A percentile compares a stretch with the other conserved stretches of the same genome.
Conservation (phyloP, 139 green algal species). For the Ettlia oleoabundans region DNA sequence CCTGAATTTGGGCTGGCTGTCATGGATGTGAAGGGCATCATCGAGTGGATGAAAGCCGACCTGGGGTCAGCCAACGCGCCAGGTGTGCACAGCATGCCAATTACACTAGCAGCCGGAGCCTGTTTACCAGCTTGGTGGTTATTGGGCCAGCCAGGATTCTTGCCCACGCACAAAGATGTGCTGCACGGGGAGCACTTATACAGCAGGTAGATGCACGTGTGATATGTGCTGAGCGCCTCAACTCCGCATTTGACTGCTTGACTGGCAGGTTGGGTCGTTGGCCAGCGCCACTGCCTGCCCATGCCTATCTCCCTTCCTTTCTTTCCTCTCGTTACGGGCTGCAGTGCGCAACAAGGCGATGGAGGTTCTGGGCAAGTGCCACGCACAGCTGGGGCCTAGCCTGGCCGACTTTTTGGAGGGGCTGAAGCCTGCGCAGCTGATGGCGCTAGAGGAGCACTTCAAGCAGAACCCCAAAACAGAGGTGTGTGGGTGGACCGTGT, state of each 20-base stretch:
- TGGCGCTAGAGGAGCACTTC: constrained; percentile 88
- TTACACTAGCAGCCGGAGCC: too few relatives aligned
- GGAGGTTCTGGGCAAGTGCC: constrained; percentile 60
- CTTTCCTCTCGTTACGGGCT: neutral
- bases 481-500: constrained; percentile 1
- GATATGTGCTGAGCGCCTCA: too few relatives aligned
- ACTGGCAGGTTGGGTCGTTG: too few relatives aligned
- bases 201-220: too few relatives aligned
- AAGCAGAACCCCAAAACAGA: constrained; percentile 74
- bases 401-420: constrained; percentile 65
- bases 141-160: too few relatives aligned
- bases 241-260: too few relatives aligned
- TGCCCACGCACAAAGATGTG: too few relatives aligned
- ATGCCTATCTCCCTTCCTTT: too few relatives aligned
- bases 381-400: constrained; percentile 67
- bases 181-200: too few relatives aligned
- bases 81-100: neutral
- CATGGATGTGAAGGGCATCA: constrained; percentile 72
- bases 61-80: constrained; percentile 82
- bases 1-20: constrained; percentile 85
- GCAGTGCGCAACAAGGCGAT: constrained; percentile 79
- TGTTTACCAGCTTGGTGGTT: too few relatives aligned
- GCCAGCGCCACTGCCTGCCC: too few relatives aligned
- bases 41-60: constrained; percentile 81
- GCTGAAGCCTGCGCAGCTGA: constrained; percentile 95